Evolutionary conservation across 768 basidiomycete species (phyloP).

Genomic region (Sporobolomyces pararoseus): DNA sequence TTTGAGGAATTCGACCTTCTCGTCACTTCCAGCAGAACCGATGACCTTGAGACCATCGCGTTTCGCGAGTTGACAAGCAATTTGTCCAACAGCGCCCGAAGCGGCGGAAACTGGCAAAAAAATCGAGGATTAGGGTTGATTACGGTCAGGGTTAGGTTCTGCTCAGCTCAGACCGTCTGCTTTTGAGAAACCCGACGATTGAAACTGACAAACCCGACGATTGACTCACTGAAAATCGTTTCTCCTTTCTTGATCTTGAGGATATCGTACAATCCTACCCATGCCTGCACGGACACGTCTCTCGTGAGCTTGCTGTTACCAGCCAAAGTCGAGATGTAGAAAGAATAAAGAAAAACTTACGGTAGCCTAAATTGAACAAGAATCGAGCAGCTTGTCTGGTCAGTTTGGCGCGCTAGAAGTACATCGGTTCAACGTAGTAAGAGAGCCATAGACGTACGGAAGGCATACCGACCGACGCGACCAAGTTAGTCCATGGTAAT

Average conservation of each 20-base stretch:
- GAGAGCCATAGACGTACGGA: too few relatives aligned
- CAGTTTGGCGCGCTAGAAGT: too few relatives aligned
- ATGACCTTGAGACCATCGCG: conserved; percentile 60
- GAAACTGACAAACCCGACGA: not conserved
- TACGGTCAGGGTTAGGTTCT: too few relatives aligned
- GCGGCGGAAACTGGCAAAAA: conserved; percentile 51
- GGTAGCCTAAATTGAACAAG: too few relatives aligned
- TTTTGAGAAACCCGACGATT: too few relatives aligned
- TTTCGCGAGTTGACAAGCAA: conserved; percentile 53
- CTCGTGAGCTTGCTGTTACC: too few relatives aligned
- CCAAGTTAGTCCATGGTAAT: conserved; percentile 13
- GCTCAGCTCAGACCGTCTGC: too few relatives aligned
- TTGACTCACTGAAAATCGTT: conserved; percentile 50
- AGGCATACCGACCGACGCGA: conserved; percentile 46
- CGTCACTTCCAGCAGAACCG: conserved; percentile 67
- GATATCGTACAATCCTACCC: conserved; percentile 49
- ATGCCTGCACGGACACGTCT: conserved; percentile 42
- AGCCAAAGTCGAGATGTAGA: conserved; percentile 45
- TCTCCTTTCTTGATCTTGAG: conserved; percentile 57
- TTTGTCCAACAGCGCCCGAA: conserved; percentile 62
- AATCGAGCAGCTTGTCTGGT: too few relatives aligned
- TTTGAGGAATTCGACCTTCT: conserved; percentile 63
- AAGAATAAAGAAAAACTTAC: too few relatives aligned
- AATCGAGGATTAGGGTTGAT: too few relatives aligned
- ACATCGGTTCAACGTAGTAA: too few relatives aligned